A percentile compares a stretch with the other conserved stretches of the same genome.
Evolutionary conservation across 2,329 filamentous ascomycete genomes (phyloP).

Genomic region (Colletotrichum spaethianum): DNA sequence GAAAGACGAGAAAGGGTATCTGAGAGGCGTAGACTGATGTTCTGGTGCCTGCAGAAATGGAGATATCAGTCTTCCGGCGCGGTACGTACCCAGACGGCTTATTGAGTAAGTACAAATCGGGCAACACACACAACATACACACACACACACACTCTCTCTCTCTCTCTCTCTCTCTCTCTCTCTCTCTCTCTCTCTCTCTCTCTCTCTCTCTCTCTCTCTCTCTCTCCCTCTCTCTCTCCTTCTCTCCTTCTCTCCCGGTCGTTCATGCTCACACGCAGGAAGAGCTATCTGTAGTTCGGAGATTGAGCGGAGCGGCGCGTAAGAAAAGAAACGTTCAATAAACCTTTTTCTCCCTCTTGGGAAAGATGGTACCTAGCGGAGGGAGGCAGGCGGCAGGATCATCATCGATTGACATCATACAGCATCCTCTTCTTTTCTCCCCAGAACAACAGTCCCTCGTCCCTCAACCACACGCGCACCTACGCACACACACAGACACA

Average conservation of each 20-base stretch:
- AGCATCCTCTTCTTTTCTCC: not conserved
- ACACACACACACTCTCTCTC: too few relatives aligned
- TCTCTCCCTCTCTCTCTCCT: not conserved
- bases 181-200: not conserved
- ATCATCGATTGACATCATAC: not conserved
- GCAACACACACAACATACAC: not conserved
- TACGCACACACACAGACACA: not conserved
- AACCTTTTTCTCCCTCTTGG: not conserved
- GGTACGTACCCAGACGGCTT: not conserved
- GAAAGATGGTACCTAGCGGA: not conserved
- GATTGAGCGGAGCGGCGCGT: not conserved
- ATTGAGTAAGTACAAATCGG: slow-evolving; percentile 3
- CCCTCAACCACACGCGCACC: not conserved
- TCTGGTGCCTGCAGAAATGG: not conserved
- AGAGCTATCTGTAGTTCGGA: not conserved
- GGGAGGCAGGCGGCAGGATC: not conserved
- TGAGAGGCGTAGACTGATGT: not conserved
- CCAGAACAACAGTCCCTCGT: not conserved
- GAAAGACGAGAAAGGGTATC: not conserved
- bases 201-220: not conserved
- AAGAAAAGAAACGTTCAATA: not conserved
- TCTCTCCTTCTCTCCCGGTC: not conserved
- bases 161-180: not conserved
- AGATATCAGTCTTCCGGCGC: not conserved
- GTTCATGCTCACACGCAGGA: not conserved